phyloP scores from a whole-genome alignment of 768 basidiomycete species.

The Cystobasidium ongulense region DNA sequence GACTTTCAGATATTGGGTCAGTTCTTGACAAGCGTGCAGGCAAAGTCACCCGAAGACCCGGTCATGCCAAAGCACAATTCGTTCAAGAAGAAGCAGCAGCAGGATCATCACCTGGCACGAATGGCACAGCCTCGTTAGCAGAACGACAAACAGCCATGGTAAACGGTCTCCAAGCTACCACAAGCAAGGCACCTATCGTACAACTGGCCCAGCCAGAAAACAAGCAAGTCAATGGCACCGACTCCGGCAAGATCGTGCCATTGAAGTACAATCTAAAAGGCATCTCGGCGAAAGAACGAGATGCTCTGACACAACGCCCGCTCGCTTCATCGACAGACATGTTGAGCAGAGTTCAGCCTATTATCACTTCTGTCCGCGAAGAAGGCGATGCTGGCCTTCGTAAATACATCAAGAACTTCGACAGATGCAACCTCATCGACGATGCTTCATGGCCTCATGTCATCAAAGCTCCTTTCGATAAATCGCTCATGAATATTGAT shows the following conservation, averaged over 20 bases:
- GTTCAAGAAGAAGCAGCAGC: constrained; percentile 10
- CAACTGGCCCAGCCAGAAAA: not conserved
- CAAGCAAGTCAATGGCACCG: not conserved
- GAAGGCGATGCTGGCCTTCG: constrained; percentile 80
- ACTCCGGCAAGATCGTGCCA: constrained; percentile 24
- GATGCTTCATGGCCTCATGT: constrained; percentile 49
- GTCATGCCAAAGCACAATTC: constrained; percentile 79
- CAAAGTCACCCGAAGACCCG: constrained; percentile 75
- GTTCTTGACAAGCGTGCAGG: constrained; percentile 76
- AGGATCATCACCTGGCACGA: not conserved
- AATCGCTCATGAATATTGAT: constrained; percentile 54
- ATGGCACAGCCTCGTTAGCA: not conserved
- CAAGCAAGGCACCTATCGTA: constrained; percentile 14
- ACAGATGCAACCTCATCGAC: constrained; percentile 63
- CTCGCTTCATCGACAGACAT: constrained; percentile 77
- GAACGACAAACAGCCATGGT: constrained; percentile 24
- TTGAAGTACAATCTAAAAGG: constrained; percentile 21
- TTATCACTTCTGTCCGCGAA: constrained; percentile 74
- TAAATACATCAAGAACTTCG: constrained; percentile 85
- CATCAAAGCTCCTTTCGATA: constrained; percentile 67
- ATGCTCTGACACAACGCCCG: constrained; percentile 70
- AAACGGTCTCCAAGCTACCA: constrained; percentile 19
- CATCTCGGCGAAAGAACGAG: constrained; percentile 51
- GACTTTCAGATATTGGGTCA: constrained; percentile 69
- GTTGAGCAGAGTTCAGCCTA: constrained; percentile 87